Evolutionary conservation across 192 early-diverging fungal genomes (phyloP), one percentile per base, ranked within the genome.

Genomic region (Cladochytrium replicatum): DNA sequence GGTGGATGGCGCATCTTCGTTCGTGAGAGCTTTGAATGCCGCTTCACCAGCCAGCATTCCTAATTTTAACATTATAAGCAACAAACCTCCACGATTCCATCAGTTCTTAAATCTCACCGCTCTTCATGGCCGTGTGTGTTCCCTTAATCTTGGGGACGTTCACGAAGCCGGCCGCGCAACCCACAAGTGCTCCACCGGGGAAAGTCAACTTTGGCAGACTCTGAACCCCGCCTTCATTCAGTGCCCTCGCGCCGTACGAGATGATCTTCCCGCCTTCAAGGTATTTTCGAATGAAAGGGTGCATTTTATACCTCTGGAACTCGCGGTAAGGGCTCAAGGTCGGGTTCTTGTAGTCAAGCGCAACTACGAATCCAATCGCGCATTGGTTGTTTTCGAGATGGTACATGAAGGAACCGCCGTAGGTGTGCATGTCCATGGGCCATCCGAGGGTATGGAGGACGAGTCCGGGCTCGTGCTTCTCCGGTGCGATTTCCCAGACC

Each of bases 71-170:
- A n/a, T n/a, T n/a, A n/a, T n/a, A n/a, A n/a, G n/a, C 42, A 5
- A 15, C 11, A 23, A 8, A 43, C 42, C 9, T 8, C 6, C 9
- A 37, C 11, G 11, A n/a, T 37, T 37, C 34, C 11, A 37, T 37
- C n/a, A n/a, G n/a, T n/a, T n/a, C n/a, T 11, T 37, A 44, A 27
- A n/a, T n/a, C n/a, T n/a, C 57, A 27, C 93, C 93, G 19, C 86
- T 91, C 68, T 91, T 92, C 92, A 99, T 96, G 37, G 95, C 90
- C n/a, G 87, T 99, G 70, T 99, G 95, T 0, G 93, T 99, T 30
- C 95, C 95, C 70, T 99, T 99, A 59, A 99, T 97, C 69, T 99
- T 99, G 46, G 91, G 87, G 47, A 99, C 77, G 59, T 99, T 99
- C 51, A 99, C 50, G 67, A 96, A 93, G n/a, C 95, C 93, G 37